phyloP scores from a whole-genome alignment of 805 yeast genomes.

The Nakazawaea anatomiae region DNA sequence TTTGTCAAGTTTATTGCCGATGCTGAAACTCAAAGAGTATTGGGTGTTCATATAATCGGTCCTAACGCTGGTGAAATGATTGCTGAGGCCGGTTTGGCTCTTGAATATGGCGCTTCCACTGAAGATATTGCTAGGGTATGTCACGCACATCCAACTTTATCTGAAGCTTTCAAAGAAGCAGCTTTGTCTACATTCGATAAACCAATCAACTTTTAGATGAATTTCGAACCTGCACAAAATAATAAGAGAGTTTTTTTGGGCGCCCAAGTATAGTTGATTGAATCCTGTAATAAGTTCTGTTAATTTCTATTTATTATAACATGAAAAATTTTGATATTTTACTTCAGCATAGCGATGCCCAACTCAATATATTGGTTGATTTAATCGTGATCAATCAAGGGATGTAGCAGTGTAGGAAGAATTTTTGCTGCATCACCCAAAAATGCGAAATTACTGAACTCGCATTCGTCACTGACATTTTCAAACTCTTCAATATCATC shows the following conservation, averaged over 20 bases:
- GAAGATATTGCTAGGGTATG: constrained; percentile 97
- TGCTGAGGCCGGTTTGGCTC: constrained; percentile 95
- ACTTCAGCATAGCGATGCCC: neutral
- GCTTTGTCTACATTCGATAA: constrained; percentile 88
- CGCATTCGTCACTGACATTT: constrained; percentile 30
- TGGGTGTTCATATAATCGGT: constrained; percentile 96
- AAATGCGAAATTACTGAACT: constrained; percentile 57
- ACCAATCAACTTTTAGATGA: constrained; percentile 73
- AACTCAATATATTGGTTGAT: too few relatives aligned
- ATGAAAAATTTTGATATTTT: neutral
- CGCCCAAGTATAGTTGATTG: neutral
- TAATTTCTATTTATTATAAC: neutral
- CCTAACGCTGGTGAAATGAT: constrained; percentile 99
- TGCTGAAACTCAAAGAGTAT: constrained; percentile 92
- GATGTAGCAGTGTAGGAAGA: constrained; percentile 63
- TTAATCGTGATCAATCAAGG: constrained; percentile 20
- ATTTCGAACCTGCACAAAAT: neutral
- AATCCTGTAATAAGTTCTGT: neutral
- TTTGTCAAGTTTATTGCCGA: constrained; percentile 94
- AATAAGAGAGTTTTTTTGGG: neutral
- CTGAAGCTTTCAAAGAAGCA: constrained; percentile 98
- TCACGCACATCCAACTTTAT: constrained; percentile 97
- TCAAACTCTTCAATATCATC: constrained; percentile 38
- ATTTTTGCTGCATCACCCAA: constrained; percentile 73
- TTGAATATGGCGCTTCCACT: constrained; percentile 97